Percentiles rank a stretch among this genome's conserved stretches.
Evolutionary conservation across 2,329 filamentous ascomycete species (phyloP).

Genomic region (Fusarium piperis): DNA sequence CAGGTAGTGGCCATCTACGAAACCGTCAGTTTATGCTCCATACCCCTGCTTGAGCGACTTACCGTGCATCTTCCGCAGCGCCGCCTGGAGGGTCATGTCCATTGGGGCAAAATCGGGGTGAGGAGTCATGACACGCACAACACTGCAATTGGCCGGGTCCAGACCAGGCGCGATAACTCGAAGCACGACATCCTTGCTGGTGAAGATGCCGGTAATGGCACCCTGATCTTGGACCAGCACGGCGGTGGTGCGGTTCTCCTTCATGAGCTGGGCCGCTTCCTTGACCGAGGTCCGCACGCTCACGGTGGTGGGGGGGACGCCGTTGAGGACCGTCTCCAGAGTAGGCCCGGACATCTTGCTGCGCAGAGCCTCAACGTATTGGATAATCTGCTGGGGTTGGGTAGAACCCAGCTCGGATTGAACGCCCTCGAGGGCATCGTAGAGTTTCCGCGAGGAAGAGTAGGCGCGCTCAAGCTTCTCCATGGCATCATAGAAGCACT

Average conservation of each 20-base stretch:
- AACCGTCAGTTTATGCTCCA: slow-evolving; percentile 17
- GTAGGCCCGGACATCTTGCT: slow-evolving; percentile 98
- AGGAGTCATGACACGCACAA: slow-evolving; percentile 98
- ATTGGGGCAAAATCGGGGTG: slow-evolving; percentile 98
- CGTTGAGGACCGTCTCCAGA: slow-evolving; percentile 91
- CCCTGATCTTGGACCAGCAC: slow-evolving; percentile 96
- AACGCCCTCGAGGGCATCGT: slow-evolving; percentile 96
- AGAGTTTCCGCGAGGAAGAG: slow-evolving; percentile 96
- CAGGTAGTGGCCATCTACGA: slow-evolving; percentile 91
- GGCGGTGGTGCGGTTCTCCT: slow-evolving; percentile 97
- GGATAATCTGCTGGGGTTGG: slow-evolving; percentile 98
- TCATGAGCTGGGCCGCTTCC: slow-evolving; percentile 95
- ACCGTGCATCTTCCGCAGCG: slow-evolving; percentile 99
- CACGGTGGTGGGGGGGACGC: slow-evolving; percentile 91
- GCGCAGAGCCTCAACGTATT: slow-evolving; percentile 95
- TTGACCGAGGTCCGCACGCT: slow-evolving; percentile 96
- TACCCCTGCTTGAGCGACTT: slow-evolving; percentile 49
- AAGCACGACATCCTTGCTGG: slow-evolving; percentile 98
- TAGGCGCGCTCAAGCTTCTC: slow-evolving; percentile 98
- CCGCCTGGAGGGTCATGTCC: slow-evolving; percentile 99
- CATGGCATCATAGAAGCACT: slow-evolving; percentile 99
- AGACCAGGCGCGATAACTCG: slow-evolving; percentile 97
- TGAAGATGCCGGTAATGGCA: slow-evolving; percentile 98
- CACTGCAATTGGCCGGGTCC: slow-evolving; percentile 93
- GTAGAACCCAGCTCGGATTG: slow-evolving; percentile 96